Base-by-base conservation (phyloP, 176 grass and related monocot genomes). In the Hyparrhenia diplandra region DNA sequence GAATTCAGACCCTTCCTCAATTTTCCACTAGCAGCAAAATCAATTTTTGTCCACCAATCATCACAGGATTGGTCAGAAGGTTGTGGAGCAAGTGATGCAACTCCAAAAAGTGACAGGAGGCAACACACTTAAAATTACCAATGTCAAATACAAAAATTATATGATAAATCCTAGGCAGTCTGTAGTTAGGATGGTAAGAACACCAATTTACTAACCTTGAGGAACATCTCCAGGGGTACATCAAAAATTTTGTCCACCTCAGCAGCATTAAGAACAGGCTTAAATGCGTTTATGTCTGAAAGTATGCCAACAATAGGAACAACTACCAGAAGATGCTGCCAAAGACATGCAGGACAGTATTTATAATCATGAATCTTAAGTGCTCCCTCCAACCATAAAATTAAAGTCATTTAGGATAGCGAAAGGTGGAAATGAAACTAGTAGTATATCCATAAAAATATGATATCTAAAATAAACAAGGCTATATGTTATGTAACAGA, bases 301-400 rank as follows among this genome's bases (percentile, higher is more conserved):
- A 91, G 84, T 85, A 94, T 54, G 28, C 92, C 83, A 71, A 91
- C 27, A 65, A 94, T 78, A 76, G 92, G 92, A 78, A 79, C 83
- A 82, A 94, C 92, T 80, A 85, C 71, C 27, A 94, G 81, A 89
- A 91, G 92, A 89, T 94, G 86, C 92, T 91, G 77, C 84, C 78
- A 81, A 88, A 69, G 2, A 74, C 18, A 86, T 23, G 39, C 14
- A 78, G 8, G 69, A 43, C 63, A 69, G 32, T 84, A 69, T 67
- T 57, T 80, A 45, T 61, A 25, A 27, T n/a, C 10, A 78, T 28
- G 34, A 39, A 13, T 47, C 29, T 61, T 14, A 23, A 37, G 31
- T 36, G 34, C 5, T 21, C 13, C 7, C 31, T 66, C 31, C 9
- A 3, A 66, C 34, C 64, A 10, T 31, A 66, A 21, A 65, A 18